Evolutionary conservation across 306 rosid genomes (phyloP), one percentile per base, ranked within the genome.

Genomic region (barrel medic (Medicago truncatula)): DNA sequence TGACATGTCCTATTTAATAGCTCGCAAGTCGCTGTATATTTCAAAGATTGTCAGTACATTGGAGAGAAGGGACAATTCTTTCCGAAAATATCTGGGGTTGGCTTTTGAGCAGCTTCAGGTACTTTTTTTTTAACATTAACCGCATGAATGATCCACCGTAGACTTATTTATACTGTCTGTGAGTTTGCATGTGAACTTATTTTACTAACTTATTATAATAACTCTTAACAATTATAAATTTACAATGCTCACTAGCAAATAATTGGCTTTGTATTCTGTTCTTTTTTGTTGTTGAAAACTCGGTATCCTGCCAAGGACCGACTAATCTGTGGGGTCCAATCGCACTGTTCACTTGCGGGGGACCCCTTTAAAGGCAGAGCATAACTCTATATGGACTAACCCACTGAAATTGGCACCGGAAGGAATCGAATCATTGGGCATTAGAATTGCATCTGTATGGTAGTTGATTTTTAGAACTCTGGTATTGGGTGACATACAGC

Each of bases 31-130:
- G 86, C 66, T 87, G 77, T 38, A 47, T 69, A 69, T 80, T 65
- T 76, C 89, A 78, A 88, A 80, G 81, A 74, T 80, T 82, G 81
- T 87, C 66, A 76, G 73, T 77, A 77, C 76, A 72, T 62, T 87
- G 86, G 88, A 86, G 90, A 86, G 85, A 79, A 84, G 96, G 76
- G 98, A 93, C 70, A 75, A 82, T 67, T 84, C 87, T 47, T 93
- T 91, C 73, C 84, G 82, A 74, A 74, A 79, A 74, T 60, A 9
- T 72, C 78, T 93, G 63, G 88, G 84, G 85, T 69, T 81, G 82
- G 89, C 91, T 80, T 82, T 85, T 78, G 88, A 85, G 67, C 34
- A 68, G 83, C 67, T 85, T 20, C 82, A 83, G 93, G 97, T 93
- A 79, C 80, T 84, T 68, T 68, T 76, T 34, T 40, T 56, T 61